Evolutionary conservation across 805 yeast genomes (phyloP), one percentile per base, ranked within the genome.

Genomic region (Naumovozyma dairenensis): DNA sequence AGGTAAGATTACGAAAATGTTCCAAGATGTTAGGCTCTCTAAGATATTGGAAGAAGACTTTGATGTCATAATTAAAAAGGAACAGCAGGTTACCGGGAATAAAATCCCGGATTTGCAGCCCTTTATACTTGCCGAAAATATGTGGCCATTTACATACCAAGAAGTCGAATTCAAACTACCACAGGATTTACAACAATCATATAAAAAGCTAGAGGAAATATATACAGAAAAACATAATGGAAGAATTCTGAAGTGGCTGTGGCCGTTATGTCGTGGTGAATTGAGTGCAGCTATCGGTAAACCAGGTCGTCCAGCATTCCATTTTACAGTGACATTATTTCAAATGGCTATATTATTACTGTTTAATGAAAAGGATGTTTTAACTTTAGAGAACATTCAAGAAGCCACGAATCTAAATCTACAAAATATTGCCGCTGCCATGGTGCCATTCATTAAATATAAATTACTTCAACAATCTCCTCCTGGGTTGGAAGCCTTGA

Each of bases 191-290:
- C 55, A 65, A 36, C 66, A 67, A 26, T 72, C 93, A 1, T 73
- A 79, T 47, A 74, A 77, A 34, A 72, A 72, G 34, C 75, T 89
- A 35, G 76, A 76, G 36, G 67, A 71, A 26, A 67, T 81, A 39
- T 93, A 89, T 57, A 67, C 72, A 28, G 63, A 67, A 22, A 79
- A 80, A 49, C 96, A 89, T 58, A 73, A 67, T 41, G 96, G 96
- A 9, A 72, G 97, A 58, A 77, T 84, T 43, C 71, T 92, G 48
- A 81, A 83, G 52, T 92, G 99, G 99, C 71, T 89, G 39, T 92
- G 96, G 96, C 80, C 85, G 48, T 75, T 84, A 53, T 84, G 94
- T 30, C 80, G 89, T 57, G 92, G 93, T 39, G 99, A 92, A 56
- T 61, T 92, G 37, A 82, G 79, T 58, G 94, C 94, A 8, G 81